These are phyloP conservation scores for Chytridiales sp. DNA, from an alignment of 371 early-diverging fungal species.

Conservation along the genomic window DNA sequence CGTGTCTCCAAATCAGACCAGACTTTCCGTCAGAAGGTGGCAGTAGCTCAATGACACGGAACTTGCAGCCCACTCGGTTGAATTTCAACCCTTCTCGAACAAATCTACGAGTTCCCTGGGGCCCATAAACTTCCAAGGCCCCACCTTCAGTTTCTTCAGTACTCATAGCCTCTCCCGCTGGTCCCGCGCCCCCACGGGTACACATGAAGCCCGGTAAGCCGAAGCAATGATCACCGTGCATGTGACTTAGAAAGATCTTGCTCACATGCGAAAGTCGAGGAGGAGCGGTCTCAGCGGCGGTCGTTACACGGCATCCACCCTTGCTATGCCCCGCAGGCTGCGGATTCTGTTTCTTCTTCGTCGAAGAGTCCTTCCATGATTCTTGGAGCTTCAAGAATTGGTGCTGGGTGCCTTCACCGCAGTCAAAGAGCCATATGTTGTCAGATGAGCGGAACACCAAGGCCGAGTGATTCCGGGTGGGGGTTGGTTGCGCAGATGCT, in stretches of 20 bases:
- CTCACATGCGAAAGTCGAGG: slow-evolving; percentile 41
- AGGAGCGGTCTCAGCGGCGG: background rate
- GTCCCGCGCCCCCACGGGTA: slow-evolving; percentile 45
- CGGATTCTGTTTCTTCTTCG: too few relatives aligned
- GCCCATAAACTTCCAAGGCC: slow-evolving; percentile 55
- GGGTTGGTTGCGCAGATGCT: slow-evolving; percentile 69
- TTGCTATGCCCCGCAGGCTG: background rate
- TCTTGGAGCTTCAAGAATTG: slow-evolving; percentile 52
- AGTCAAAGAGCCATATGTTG: slow-evolving; percentile 64
- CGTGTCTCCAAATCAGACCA: background rate
- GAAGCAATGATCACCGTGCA: slow-evolving; percentile 67
- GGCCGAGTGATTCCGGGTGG: slow-evolving; percentile 67
- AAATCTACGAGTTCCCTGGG: slow-evolving; percentile 51
- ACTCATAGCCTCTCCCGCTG: slow-evolving; percentile 17
- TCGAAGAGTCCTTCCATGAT: too few relatives aligned
- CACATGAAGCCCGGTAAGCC: slow-evolving; percentile 58
- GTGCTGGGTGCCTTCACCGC: slow-evolving; percentile 74
- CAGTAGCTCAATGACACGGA: background rate
- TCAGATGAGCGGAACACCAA: slow-evolving; percentile 57
- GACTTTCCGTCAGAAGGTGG: background rate
- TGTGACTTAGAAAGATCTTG: slow-evolving; percentile 59
- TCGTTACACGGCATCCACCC: background rate
- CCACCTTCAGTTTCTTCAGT: slow-evolving; percentile 19
- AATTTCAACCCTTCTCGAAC: too few relatives aligned
- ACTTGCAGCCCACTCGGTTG: slow-evolving; percentile 26